These are phyloP conservation scores for Eruca vesicaria DNA, from an alignment of 441 rosid species.

Conservation along the genomic window DNA sequence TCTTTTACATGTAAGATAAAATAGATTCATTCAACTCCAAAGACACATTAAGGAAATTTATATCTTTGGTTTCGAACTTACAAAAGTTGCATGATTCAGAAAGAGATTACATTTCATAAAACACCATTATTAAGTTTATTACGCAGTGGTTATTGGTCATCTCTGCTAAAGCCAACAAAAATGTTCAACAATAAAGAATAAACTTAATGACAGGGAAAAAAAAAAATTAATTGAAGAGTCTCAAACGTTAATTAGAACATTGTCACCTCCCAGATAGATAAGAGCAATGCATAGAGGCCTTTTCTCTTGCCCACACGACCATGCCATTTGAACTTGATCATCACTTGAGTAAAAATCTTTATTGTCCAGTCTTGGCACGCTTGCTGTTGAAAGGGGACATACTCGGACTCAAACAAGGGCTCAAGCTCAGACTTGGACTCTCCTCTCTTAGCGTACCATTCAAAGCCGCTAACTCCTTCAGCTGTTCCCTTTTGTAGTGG, in stretches of 20 bases:
- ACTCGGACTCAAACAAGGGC: slow-evolving; percentile 84
- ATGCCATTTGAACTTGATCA: slow-evolving; percentile 17
- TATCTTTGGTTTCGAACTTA: slow-evolving; percentile 4
- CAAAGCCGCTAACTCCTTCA: slow-evolving; percentile 81
- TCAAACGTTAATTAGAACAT: slow-evolving; percentile 29
- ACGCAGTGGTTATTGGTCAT: slow-evolving; percentile 24
- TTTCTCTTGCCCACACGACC: slow-evolving; percentile 16
- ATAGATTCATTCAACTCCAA: not conserved
- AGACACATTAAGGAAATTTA: not conserved
- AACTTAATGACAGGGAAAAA: slow-evolving; percentile 30
- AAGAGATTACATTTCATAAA: slow-evolving; percentile 25
- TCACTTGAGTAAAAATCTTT: slow-evolving; percentile 5
- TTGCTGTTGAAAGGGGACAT: slow-evolving; percentile 89
- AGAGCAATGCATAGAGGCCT: slow-evolving; percentile 10
- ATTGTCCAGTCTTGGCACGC: slow-evolving; percentile 91
- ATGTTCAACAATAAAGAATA: slow-evolving; percentile 33
- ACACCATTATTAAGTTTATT: slow-evolving; percentile 34
- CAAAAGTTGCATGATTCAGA: slow-evolving; percentile 11
- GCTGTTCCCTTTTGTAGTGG: slow-evolving; percentile 86
- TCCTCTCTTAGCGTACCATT: slow-evolving; percentile 93
- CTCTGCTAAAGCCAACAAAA: slow-evolving; percentile 30
- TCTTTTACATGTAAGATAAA: not conserved
- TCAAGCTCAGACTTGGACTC: slow-evolving; percentile 72
- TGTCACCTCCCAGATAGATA: slow-evolving; percentile 22
- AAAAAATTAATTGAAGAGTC: slow-evolving; percentile 23